Base-by-base conservation (phyloP, 805 yeast species). In the Diddensiella caesifluorescens region DNA sequence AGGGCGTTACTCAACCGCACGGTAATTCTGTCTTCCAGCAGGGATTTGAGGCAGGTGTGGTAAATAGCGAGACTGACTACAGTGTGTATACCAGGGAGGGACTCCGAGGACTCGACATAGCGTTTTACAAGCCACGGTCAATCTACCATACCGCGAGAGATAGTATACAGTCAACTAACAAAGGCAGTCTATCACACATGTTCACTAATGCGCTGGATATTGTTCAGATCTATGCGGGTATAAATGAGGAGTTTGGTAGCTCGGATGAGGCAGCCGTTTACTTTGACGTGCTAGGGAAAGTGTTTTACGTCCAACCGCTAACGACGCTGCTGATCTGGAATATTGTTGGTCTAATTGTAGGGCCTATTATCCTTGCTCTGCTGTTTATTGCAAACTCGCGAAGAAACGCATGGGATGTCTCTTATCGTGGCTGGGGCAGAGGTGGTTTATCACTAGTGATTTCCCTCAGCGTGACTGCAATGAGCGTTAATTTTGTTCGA, bases 31-130 rank as follows among this genome's bases (percentile, higher is more conserved):
- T 87, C 7, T 81, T 80, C 61, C 95, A 87, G 61, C 82, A 87
- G 61, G 95, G 92, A 1, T 88, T 88, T 62, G 77, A 82, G 55
- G 72, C 76, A 43, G 77, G 85, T 13, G 58, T 81, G 22, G 75
- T 89, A 25, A 71, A 71, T 41, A 82, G 94, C 50, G 90, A 87
- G 61, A 89, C 97, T 1, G 97, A 89, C 58, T 89, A 82, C 61
- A 74, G 77, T 48, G 77, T 86, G 2, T 89, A 87, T 57, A 70
- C 73, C 41, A 48, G 52, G 4, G 63, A 73, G 38, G 95, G 92
- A 0, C 58, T 86, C 39, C 71, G 95, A 49, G 97, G 97, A 7
- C 71, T 88, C 56, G 97, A 89, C 62, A 75, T 89, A 52, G 95
- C 96, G 1, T 89, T 89, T 60, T 87, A 75, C 59, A 81, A 78